Base-by-base conservation (phyloP, 371 early-diverging fungal species). In the Mucor circinelloides region DNA sequence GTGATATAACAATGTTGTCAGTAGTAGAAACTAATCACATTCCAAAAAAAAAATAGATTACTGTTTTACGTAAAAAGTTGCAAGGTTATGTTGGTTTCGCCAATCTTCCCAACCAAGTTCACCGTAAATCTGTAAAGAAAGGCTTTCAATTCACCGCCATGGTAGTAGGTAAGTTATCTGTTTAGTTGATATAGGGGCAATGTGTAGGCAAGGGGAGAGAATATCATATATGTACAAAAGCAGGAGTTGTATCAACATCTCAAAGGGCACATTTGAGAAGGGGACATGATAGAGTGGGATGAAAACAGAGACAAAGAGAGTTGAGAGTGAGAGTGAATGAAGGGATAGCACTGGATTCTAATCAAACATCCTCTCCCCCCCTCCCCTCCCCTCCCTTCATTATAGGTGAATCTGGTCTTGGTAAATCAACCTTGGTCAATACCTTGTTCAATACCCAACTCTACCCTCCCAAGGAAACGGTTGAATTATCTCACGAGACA, bases 61-160 rank as follows among this genome's bases (percentile, higher is more conserved):
- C 73, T 50, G 74, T 84, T 10, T 79, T 89, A 21, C 85, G 87
- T 69, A 92, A 91, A 85, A 89, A 94, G 84, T 90, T 97, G 63
- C 89, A 91, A 69, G 97, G 95, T 21, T 94, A 94, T 77, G 99
- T 99, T 63, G 99, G 99, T 52, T 97, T 99, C 77, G 91, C 96
- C 77, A 96, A 95, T 81, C 88, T 98, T 67, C 99, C 99, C 60
- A 97, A 98, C 83, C 99, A 99, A 86, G 95, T 98, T 30, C 98
- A 99, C 82, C 93, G 97, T 75, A 97, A 96, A 81, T 94, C 95
- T 13, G 94, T 99, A 64, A 98, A 98, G 84, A 95, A 95, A 75
- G 99, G 99, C n/a, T 99, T 99, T 87, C 93, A 95, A 74, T 99
- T 99, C 77, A 98, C 97, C 64, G 71, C 94, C 73, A 98, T 99